phyloP scores from a whole-genome alignment of 140 eudicot species.

The Bidens hawaiensis region DNA sequence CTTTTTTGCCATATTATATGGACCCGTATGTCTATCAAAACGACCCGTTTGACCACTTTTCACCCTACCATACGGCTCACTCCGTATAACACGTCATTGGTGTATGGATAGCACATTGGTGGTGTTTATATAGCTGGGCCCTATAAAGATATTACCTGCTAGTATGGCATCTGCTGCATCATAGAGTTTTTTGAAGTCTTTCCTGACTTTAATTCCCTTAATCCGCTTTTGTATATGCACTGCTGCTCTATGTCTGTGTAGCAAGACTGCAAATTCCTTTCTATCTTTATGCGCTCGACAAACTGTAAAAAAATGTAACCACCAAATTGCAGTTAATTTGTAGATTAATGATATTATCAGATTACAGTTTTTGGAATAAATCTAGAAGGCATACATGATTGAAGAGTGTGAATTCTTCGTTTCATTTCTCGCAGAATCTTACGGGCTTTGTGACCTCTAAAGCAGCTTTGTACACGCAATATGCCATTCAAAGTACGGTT shows the following conservation, averaged over 20 bases:
- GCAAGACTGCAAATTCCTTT: slow-evolving; percentile 49
- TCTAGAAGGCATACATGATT: slow-evolving; percentile 58
- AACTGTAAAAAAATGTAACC: slow-evolving; percentile 38
- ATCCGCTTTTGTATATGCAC: slow-evolving; percentile 55
- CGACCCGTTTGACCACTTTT: too few relatives aligned
- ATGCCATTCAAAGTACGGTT: slow-evolving; percentile 72
- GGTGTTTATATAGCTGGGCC: too few relatives aligned
- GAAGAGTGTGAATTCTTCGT: slow-evolving; percentile 48
- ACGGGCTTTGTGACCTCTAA: slow-evolving; percentile 67
- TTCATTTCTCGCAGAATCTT: slow-evolving; percentile 53
- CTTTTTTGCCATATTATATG: too few relatives aligned
- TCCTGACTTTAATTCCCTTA: slow-evolving; percentile 46
- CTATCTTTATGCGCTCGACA: slow-evolving; percentile 71
- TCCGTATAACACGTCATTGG: too few relatives aligned
- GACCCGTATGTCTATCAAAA: too few relatives aligned
- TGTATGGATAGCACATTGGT: too few relatives aligned
- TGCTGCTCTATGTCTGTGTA: slow-evolving; percentile 66
- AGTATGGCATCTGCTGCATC: slow-evolving; percentile 56
- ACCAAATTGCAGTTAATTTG: slow-evolving; percentile 3
- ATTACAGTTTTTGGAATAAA: not conserved
- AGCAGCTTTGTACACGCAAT: slow-evolving; percentile 70
- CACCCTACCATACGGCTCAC: too few relatives aligned
- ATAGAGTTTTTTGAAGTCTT: slow-evolving; percentile 26
- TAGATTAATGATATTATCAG: not conserved
- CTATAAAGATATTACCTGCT: slow-evolving; percentile 47